Base-by-base conservation (phyloP, 139 green algal genomes). In the Chlamydomonas urium region DNA sequence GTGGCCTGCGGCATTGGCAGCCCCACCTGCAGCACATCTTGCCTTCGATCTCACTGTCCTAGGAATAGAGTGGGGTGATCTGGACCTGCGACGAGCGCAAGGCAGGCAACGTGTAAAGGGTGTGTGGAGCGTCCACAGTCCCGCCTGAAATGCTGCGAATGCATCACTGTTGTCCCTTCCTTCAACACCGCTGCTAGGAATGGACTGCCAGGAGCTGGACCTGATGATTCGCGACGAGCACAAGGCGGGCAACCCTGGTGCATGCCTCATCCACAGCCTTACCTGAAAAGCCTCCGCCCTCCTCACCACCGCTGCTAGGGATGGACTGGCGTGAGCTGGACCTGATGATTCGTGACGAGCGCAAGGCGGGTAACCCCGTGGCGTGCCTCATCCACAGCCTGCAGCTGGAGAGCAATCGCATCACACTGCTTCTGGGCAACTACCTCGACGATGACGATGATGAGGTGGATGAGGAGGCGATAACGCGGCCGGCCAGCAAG, bases 241-340 rank as follows among this genome's bases (percentile, higher is more conserved):
- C 42, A 53, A 53, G 42, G 42, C 42, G 14, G 17, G 42, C 42
- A 53, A 53, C 42, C 42, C 42, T 53, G 42, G 14, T 53, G 14
- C 42, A 10, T 17, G 10, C 42, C 42, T 17, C 42, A 10, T 17
- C 42, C 42, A 53, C 42, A 53, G n/a, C n/a, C n/a, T n/a, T n/a
- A n/a, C n/a, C n/a, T n/a, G n/a, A n/a, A n/a, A n/a, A n/a, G n/a
- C n/a, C n/a, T n/a, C n/a, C n/a, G n/a, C n/a, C n/a, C n/a, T n/a
- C n/a, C n/a, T n/a, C n/a, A n/a, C 26, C 53, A 34, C 26, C 26
- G 26, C 32, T 37, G 33, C 32, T 67, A 63, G 93, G 93, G 26
- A 94, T 97, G 85, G 86, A 93, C 79, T 99, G 94, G 94, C 65
- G 56, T 19, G 92, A 97, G 38, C 77, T 99, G 34, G 86, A 84